Evolutionary conservation across 352 stramenopile genomes (phyloP).

Genomic region (Phytophthora kernoviae): DNA sequence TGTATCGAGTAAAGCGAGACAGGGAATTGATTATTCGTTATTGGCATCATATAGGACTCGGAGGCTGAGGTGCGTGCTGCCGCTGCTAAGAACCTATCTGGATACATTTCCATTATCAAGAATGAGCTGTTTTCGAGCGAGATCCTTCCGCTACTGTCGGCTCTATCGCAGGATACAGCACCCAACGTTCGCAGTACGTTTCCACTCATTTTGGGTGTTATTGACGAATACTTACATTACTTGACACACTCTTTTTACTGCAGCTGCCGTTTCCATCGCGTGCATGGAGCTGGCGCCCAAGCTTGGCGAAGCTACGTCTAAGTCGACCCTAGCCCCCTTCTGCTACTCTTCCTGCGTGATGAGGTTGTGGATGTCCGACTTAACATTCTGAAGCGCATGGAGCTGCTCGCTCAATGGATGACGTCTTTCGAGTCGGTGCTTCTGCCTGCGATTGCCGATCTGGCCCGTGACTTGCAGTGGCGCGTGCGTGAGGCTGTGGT

Average conservation of each 20-base stretch:
- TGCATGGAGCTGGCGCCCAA: slow-evolving; percentile 94
- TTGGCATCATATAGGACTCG: slow-evolving; percentile 55
- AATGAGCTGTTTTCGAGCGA: slow-evolving; percentile 90
- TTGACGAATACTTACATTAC: background rate
- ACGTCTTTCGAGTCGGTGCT: slow-evolving; percentile 82
- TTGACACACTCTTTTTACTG: slow-evolving; percentile 11
- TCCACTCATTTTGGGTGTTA: background rate
- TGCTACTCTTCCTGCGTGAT: slow-evolving; percentile 85
- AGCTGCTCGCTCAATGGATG: slow-evolving; percentile 91
- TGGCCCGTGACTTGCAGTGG: slow-evolving; percentile 94
- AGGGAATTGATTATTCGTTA: background rate
- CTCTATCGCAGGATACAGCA: slow-evolving; percentile 92
- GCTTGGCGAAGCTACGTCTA: slow-evolving; percentile 90
- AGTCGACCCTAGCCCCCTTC: slow-evolving; percentile 74
- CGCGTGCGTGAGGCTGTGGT: slow-evolving; percentile 93
- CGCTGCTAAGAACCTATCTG: slow-evolving; percentile 92
- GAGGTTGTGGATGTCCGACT: slow-evolving; percentile 94
- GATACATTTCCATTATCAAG: slow-evolving; percentile 93
- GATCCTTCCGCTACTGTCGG: slow-evolving; percentile 89
- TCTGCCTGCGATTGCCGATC: slow-evolving; percentile 88
- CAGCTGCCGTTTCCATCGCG: slow-evolving; percentile 80
- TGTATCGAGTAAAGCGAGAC: background rate
- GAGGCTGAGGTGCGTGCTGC: slow-evolving; percentile 94
- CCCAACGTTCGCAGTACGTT: slow-evolving; percentile 82
- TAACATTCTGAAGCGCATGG: slow-evolving; percentile 94